Percentiles rank a stretch among this genome's conserved stretches.
Evolutionary conservation across 2,329 filamentous ascomycete genomes (phyloP).

Genomic region (Samsoniella hepiali): DNA sequence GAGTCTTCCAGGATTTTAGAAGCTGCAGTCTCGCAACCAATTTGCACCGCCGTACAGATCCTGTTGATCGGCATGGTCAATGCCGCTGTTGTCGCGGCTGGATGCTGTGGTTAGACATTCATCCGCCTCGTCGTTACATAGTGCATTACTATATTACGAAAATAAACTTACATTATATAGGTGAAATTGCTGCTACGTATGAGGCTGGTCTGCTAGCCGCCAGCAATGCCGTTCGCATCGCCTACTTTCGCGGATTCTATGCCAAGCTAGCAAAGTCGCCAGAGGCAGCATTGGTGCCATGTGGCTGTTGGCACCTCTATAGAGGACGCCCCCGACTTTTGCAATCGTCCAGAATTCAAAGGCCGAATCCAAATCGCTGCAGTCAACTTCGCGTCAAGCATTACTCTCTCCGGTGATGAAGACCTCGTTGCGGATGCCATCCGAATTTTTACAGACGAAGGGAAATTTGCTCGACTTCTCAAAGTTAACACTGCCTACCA

Average conservation of each 20-base stretch:
- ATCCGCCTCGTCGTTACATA: constrained; percentile 28
- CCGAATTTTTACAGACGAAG: not conserved
- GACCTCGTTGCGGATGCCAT: not conserved
- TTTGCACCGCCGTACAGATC: constrained; percentile 27
- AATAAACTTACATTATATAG: not conserved
- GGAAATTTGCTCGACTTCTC: constrained; percentile 7
- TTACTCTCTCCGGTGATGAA: constrained; percentile 20
- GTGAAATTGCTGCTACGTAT: constrained; percentile 47
- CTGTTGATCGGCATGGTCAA: constrained; percentile 24
- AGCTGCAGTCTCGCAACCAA: constrained; percentile 26
- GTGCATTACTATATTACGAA: not conserved
- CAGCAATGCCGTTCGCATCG: constrained; percentile 22
- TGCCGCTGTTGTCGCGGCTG: constrained; percentile 29
- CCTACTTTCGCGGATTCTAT: constrained; percentile 23
- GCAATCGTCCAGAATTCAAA: not conserved
- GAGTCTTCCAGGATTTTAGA: constrained; percentile 17
- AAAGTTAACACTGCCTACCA: constrained; percentile 17
- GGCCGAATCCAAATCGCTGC: constrained; percentile 23
- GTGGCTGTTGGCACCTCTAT: constrained; percentile 20
- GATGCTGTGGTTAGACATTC: constrained; percentile 42
- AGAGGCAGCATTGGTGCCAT: constrained; percentile 11
- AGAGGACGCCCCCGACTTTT: constrained; percentile 12
- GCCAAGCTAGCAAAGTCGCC: not conserved
- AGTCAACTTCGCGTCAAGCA: constrained; percentile 21
- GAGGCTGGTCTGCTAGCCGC: constrained; percentile 38